phyloP scores from a whole-genome alignment of 495 filamentous ascomycete species.

The Hypoxylon lienhwacheense region DNA sequence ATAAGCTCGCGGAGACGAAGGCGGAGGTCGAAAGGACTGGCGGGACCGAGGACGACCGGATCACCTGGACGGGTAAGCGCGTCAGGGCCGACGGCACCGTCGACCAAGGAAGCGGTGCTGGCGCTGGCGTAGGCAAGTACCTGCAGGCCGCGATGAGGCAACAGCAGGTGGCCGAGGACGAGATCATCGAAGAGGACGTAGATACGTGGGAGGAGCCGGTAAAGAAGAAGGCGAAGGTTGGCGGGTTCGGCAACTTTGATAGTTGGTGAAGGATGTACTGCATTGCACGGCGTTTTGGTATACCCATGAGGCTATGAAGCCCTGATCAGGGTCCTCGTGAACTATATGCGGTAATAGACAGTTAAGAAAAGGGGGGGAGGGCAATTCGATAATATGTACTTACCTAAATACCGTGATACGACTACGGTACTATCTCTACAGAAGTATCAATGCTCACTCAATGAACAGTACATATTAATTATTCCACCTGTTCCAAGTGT shows the following conservation, averaged over 20 bases:
- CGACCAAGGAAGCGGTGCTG: constrained; percentile 47
- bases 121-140: constrained; percentile 81
- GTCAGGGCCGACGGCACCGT: constrained; percentile 63
- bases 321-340: too few relatives aligned
- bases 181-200: constrained; percentile 61
- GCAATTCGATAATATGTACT: too few relatives aligned
- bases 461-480: too few relatives aligned
- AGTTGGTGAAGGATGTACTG: constrained; percentile 59
- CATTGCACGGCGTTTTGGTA: constrained; percentile 33
- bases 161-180: constrained; percentile 49
- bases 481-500: too few relatives aligned
- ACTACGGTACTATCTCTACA: too few relatives aligned
- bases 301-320: constrained; percentile 22
- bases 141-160: constrained; percentile 59
- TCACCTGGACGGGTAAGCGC: constrained; percentile 91
- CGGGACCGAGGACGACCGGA: constrained; percentile 75
- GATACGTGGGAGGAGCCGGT: constrained; percentile 65
- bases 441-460: too few relatives aligned
- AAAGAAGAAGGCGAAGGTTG: constrained; percentile 78
- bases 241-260: constrained; percentile 95
- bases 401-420: too few relatives aligned
- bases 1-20: constrained; percentile 53
- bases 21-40: constrained; percentile 53
- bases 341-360: too few relatives aligned
- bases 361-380: too few relatives aligned